Evolutionary conservation across 345 rosid species (phyloP).

Genomic region (Carallia pectinifolia): DNA sequence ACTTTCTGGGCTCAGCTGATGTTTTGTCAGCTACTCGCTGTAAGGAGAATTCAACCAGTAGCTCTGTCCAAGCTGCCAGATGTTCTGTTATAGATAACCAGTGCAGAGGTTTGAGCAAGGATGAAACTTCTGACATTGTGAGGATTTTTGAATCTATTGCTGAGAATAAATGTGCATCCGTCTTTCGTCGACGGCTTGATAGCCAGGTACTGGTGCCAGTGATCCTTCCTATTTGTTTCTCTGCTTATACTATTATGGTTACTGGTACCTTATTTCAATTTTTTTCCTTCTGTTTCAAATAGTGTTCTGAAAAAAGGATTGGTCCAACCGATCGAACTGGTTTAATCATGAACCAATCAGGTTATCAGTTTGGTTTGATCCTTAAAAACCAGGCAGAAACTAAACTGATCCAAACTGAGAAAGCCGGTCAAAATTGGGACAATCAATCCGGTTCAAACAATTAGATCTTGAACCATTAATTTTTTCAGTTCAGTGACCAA

Average conservation of each 20-base stretch:
- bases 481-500: too few relatives aligned
- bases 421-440: too few relatives aligned
- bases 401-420: too few relatives aligned
- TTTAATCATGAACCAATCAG: too few relatives aligned
- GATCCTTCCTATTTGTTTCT: neutral
- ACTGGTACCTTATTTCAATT: too few relatives aligned
- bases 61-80: constrained; percentile 35
- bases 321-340: too few relatives aligned
- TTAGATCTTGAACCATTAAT: too few relatives aligned
- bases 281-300: neutral
- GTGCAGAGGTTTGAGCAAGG: constrained; percentile 28
- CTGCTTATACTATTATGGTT: neutral
- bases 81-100: constrained; percentile 29
- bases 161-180: constrained; percentile 52
- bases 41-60: constrained; percentile 44
- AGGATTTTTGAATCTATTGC: constrained; percentile 46
- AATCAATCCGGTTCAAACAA: too few relatives aligned
- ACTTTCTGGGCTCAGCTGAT: constrained; percentile 45
- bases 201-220: constrained; percentile 61
- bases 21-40: constrained; percentile 36
- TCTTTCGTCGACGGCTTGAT: constrained; percentile 67
- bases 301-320: too few relatives aligned
- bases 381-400: too few relatives aligned
- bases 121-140: constrained; percentile 36
- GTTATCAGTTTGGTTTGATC: too few relatives aligned